phyloP scores from a whole-genome alignment of 2,329 filamentous ascomycete species.

The Dryadomyces quercus-mongolicae region DNA sequence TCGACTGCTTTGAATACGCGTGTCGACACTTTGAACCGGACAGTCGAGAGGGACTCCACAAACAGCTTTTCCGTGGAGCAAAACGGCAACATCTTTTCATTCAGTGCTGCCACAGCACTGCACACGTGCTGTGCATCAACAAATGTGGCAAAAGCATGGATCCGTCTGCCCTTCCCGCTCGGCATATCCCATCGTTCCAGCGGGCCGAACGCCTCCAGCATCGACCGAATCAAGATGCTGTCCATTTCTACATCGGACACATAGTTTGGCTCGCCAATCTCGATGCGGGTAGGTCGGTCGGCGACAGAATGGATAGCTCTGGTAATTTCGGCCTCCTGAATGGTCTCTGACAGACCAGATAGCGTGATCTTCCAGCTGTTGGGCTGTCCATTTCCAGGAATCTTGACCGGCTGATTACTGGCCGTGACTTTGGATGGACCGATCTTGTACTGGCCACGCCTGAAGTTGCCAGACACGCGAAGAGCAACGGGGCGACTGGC shows the following conservation, averaged over 20 bases:
- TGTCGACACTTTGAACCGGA: constrained; percentile 24
- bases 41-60: constrained; percentile 21
- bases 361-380: constrained; percentile 15
- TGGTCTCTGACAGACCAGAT: constrained; percentile 13
- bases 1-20: constrained; percentile 21
- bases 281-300: constrained; percentile 12
- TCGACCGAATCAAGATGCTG: constrained; percentile 15
- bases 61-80: constrained; percentile 21
- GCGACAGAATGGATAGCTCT: constrained; percentile 8
- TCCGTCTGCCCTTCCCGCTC: constrained; percentile 17
- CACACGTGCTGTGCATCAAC: constrained; percentile 23
- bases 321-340: constrained; percentile 10
- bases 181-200: constrained; percentile 23
- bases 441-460: constrained; percentile 14
- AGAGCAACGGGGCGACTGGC: constrained; percentile 9
- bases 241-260: constrained; percentile 12
- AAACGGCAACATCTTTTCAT: constrained; percentile 20
- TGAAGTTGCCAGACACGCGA: constrained; percentile 12
- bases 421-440: constrained; percentile 10
- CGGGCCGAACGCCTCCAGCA: constrained; percentile 19
- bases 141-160: constrained; percentile 28
- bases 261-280: constrained; percentile 14
- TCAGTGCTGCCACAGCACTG: constrained; percentile 19
- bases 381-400: too few relatives aligned
- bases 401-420: not conserved